Evolutionary conservation across 2,329 filamentous ascomycete species (phyloP).

Genomic region (Thielaviopsis euricoi): DNA sequence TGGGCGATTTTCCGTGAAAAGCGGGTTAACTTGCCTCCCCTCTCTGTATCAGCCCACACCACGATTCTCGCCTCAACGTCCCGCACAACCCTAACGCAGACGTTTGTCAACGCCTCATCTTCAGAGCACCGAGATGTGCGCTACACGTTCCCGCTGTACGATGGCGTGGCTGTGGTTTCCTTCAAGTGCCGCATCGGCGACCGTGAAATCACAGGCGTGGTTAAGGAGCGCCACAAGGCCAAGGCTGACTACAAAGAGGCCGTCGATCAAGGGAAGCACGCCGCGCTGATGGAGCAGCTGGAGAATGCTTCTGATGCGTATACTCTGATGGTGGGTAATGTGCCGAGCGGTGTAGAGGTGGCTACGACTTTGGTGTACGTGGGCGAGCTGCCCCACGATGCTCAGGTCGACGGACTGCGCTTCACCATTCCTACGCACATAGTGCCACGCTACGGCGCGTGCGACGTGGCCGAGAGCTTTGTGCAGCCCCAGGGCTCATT

Average conservation of each 20-base stretch:
- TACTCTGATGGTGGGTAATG: slow-evolving; percentile 49
- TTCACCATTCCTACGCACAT: slow-evolving; percentile 54
- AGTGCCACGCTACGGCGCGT: slow-evolving; percentile 45
- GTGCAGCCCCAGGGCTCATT: slow-evolving; percentile 5
- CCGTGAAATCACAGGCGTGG: slow-evolving; percentile 43
- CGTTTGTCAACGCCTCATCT: slow-evolving; percentile 40
- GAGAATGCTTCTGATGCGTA: slow-evolving; percentile 48
- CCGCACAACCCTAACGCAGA: slow-evolving; percentile 24
- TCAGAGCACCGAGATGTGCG: slow-evolving; percentile 20
- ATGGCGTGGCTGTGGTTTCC: slow-evolving; percentile 51
- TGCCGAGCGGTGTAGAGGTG: slow-evolving; percentile 40
- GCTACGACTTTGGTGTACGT: slow-evolving; percentile 48
- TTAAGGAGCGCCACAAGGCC: slow-evolving; percentile 49
- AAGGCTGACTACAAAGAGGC: slow-evolving; percentile 42
- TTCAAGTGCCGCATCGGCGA: slow-evolving; percentile 49
- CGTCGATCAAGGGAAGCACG: slow-evolving; percentile 38
- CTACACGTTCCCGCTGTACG: slow-evolving; percentile 57
- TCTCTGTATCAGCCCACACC: slow-evolving; percentile 40
- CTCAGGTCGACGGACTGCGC: slow-evolving; percentile 47
- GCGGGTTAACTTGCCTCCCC: slow-evolving; percentile 34
- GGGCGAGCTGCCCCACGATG: slow-evolving; percentile 56
- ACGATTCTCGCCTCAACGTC: slow-evolving; percentile 43
- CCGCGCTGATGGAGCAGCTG: slow-evolving; percentile 49
- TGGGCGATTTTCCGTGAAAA: neutral
- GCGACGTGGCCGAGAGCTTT: neutral